Evolutionary conservation across 148 eudicot species (phyloP), one percentile per base, ranked within the genome.

Genomic region (Limonium bicolor): DNA sequence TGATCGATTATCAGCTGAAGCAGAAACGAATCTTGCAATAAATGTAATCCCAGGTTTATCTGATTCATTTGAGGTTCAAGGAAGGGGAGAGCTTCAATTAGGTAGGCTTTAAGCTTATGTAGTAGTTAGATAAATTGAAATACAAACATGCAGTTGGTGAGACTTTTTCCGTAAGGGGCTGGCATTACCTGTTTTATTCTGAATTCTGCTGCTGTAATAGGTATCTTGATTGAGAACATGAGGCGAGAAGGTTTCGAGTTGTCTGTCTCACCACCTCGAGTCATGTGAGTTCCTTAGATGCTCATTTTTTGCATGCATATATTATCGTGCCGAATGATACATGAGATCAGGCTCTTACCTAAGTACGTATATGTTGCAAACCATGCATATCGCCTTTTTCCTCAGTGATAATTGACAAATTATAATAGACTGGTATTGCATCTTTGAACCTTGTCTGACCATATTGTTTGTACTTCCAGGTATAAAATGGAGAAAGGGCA

Each of bases 211-310:
- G 20, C 23, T 4, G 19, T 29, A 55, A 24, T 71, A 92, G 99
- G 99, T 42, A 92, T 92, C 60, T 67, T 92, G 39, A 85, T 92
- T 36, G 99, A 92, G 77, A 92, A 92, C 53, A 92, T 92, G 99
- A 81, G 99, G 71, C 99, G 99, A 67, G 99, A 92, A 81, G 92
- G 92, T 20, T 85, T 92, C 66, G 99, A 92, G 78, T 61, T 92
- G 10, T 92, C 99, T 51, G 83, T 92, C 46, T 92, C 99, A 35
- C 99, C 99, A 35, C 95, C 99, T 38, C 75, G 66, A 81, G 99
- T 92, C 72, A 92, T 92, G 99, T 92, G 66, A 71, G 94, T 65
- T 54, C 33, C 14, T 27, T 47, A 40, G 19, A 7, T 17, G 21
- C 18, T 41, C 4, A 17, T 41, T 41, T 11, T 49, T 28, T 41